phyloP scores from a whole-genome alignment of 169 alveolate species.

The Plasmodium gonderi region DNA sequence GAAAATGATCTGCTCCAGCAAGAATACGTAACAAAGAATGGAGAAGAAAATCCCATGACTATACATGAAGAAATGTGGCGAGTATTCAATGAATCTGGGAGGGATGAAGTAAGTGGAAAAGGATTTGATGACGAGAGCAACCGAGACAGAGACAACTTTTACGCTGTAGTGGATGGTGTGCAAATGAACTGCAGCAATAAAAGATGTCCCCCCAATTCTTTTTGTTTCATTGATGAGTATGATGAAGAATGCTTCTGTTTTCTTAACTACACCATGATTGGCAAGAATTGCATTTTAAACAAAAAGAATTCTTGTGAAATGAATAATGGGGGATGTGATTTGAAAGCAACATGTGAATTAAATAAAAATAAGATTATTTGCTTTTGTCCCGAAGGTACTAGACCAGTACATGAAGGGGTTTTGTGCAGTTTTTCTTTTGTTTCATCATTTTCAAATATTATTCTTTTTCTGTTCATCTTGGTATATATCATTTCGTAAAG shows the following conservation, averaged over 20 bases:
- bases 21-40: neutral
- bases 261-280: conserved; percentile 22
- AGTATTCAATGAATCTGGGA: neutral
- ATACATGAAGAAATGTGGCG: neutral
- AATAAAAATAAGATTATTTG: neutral
- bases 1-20: neutral
- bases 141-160: neutral
- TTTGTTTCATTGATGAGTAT: conserved; percentile 2
- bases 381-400: conserved; percentile 14
- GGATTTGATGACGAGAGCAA: neutral
- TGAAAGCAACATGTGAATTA: conserved; percentile 4
- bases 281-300: neutral
- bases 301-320: neutral
- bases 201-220: conserved; percentile 11
- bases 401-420: conserved; percentile 19
- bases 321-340: conserved; percentile 30
- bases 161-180: neutral
- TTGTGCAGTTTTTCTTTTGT: conserved; percentile 6
- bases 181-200: neutral
- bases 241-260: conserved; percentile 9
- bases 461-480: neutral
- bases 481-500: neutral
- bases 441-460: neutral
- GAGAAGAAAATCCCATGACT: neutral
- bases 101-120: neutral